Base-by-base conservation (phyloP, 441 rosid genomes). In the Populus hybrid region DNA sequence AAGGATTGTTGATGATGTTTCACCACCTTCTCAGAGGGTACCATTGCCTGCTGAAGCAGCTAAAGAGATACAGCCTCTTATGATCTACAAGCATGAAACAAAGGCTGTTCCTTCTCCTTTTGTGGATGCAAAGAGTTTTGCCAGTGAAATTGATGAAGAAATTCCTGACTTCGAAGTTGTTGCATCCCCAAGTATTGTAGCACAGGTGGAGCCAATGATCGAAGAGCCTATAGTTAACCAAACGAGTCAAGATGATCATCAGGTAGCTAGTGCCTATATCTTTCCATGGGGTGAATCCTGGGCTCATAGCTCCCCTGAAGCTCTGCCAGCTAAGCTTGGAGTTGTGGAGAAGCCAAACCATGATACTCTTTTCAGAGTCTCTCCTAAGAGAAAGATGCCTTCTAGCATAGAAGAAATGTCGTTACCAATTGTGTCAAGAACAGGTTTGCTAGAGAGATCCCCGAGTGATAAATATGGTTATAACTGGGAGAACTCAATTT, bases 1-100 rank as follows among this genome's bases (percentile, higher is more conserved):
- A 80, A 89, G 78, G 46, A 90, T 95, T 75, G 87, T 82, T 74
- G 89, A 85, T 72, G 95, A 95, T 90, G 91, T 95, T 70, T 85
- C 83, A 72, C 79, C 84, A 83, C 70, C 89, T 75, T 79, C 74
- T 75, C 79, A 79, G 26, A 32, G 66, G 59, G 74, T 77, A 72
- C 71, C 89, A 36, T 69, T 82, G 67, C 85, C 82, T 77, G 71
- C 72, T 42, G 81, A 82, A 82, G 76, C 85, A 72, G 69, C 82
- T 7, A 80, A 81, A 71, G 86, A 79, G 76, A 65, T 75, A 79
- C 88, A 81, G 85, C 85, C 64, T 40, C 71, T 72, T 72, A 79
- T 82, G 78, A 57, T 73, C 46, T 73, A 26, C 82, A 85, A 84
- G 78, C 83, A 63, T 76, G 85, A 84, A 38, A 57, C 64, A 69